These are phyloP conservation scores for Sophora flavescens DNA, from an alignment of 306 rosid species.

Conservation along the genomic window DNA sequence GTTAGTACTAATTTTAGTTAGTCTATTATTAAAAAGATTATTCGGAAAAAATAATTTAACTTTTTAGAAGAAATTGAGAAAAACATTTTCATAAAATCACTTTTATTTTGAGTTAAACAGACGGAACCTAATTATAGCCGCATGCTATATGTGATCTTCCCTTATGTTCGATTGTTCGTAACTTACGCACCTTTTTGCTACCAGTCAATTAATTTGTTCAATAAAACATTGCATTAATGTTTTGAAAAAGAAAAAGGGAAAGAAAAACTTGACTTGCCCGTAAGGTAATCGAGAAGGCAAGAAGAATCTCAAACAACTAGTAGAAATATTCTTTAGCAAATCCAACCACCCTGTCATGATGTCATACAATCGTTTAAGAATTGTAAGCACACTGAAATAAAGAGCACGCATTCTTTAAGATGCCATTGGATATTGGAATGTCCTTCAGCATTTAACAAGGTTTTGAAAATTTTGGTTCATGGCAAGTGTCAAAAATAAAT, in stretches of 20 bases:
- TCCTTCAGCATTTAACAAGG: not conserved
- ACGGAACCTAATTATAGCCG: not conserved
- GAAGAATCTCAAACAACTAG: slow-evolving; percentile 22
- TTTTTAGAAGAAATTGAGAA: no score
- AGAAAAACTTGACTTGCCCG: slow-evolving; percentile 25
- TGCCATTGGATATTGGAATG: slow-evolving; percentile 1
- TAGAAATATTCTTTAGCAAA: slow-evolving; percentile 22
- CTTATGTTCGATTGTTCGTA: not conserved
- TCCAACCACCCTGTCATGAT: slow-evolving; percentile 19
- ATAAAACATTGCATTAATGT: not conserved
- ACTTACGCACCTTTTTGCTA: not conserved
- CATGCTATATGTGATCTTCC: not conserved
- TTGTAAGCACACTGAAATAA: not conserved
- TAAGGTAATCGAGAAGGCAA: not conserved
- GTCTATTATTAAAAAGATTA: no score
- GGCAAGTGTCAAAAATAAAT: no score
- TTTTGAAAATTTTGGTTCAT: no score
- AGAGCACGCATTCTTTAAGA: not conserved
- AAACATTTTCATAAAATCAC: no score
- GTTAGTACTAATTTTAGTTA: no score
- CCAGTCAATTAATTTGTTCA: not conserved
- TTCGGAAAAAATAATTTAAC: no score
- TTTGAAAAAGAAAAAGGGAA: not conserved
- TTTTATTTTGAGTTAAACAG: no score
- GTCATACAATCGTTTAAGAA: slow-evolving; percentile 17